Evolutionary conservation across 2,329 filamentous ascomycete genomes (phyloP).

Genomic region (Aspergillus spinulosporus): DNA sequence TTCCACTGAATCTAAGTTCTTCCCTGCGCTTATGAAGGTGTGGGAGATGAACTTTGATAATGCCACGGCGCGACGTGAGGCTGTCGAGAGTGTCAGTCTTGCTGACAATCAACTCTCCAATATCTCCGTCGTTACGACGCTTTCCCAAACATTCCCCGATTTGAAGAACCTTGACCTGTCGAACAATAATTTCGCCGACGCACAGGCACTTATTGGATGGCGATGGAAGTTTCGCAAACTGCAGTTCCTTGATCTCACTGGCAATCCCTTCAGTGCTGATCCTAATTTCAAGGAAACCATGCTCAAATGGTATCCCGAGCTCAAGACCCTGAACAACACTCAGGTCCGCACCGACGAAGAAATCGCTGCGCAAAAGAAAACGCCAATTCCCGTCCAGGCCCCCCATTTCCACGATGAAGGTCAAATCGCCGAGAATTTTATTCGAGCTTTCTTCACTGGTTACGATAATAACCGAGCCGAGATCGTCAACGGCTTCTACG

Average conservation of each 20-base stretch:
- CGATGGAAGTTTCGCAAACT: constrained; percentile 74
- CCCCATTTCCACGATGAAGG: constrained; percentile 73
- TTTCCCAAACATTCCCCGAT: constrained; percentile 79
- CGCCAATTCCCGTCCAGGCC: constrained; percentile 61
- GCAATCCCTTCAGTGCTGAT: constrained; percentile 69
- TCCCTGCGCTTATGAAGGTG: constrained; percentile 86
- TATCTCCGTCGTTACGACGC: constrained; percentile 68
- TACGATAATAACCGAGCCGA: constrained; percentile 71
- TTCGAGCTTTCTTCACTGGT: constrained; percentile 69
- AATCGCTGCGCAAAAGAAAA: constrained; percentile 59
- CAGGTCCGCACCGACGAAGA: constrained; percentile 73
- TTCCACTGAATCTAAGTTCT: constrained; percentile 78
- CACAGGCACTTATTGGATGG: constrained; percentile 72
- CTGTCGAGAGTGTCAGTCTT: constrained; percentile 78
- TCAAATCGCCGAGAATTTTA: constrained; percentile 72
- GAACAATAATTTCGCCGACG: constrained; percentile 71
- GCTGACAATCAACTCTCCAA: constrained; percentile 76
- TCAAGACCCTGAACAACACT: constrained; percentile 73
- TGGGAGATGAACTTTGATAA: constrained; percentile 76
- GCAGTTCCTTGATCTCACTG: constrained; percentile 75
- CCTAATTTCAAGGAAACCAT: constrained; percentile 68
- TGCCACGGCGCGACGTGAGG: constrained; percentile 69
- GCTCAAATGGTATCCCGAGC: constrained; percentile 77
- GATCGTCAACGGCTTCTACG: constrained; percentile 70
- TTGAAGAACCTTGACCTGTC: constrained; percentile 87